phyloP scores from a whole-genome alignment of 345 rosid species.

The Rhodamnia argentea region DNA sequence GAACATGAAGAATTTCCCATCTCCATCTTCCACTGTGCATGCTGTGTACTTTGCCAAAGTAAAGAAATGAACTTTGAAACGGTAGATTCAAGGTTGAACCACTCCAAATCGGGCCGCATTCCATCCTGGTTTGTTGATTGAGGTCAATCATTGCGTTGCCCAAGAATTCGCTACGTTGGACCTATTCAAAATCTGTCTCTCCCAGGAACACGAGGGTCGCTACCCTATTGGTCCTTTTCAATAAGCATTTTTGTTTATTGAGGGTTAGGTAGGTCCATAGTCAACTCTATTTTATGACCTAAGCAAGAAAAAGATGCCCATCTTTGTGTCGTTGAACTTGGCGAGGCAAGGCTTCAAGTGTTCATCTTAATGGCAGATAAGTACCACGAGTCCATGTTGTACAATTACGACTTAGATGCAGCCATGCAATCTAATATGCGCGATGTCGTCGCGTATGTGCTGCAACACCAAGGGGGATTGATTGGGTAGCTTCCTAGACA shows the following conservation, averaged over 20 bases:
- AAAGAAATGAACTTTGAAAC: not conserved
- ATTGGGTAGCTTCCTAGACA: not conserved
- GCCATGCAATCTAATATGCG: not conserved
- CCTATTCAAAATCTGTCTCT: too few species aligned
- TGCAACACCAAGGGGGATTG: not conserved
- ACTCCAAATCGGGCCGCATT: not conserved
- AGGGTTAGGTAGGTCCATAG: not conserved
- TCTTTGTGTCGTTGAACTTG: not conserved
- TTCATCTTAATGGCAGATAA: not conserved
- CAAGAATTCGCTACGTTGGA: too few species aligned
- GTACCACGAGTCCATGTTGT: not conserved
- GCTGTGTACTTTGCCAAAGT: not conserved
- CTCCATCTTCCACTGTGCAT: not conserved
- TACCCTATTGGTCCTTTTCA: not conserved
- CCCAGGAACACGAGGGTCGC: not conserved
- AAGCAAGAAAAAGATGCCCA: not conserved
- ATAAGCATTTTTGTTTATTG: not conserved
- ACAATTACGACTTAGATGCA: not conserved
- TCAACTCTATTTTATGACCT: not conserved
- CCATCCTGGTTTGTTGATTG: too few species aligned
- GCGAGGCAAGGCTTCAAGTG: not conserved
- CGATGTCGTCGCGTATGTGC: not conserved
- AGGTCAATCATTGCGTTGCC: too few species aligned
- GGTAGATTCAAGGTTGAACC: not conserved
- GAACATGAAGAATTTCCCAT: not conserved